Evolutionary conservation across 148 eudicot genomes (phyloP).

Genomic region (Diospyros lotus): DNA sequence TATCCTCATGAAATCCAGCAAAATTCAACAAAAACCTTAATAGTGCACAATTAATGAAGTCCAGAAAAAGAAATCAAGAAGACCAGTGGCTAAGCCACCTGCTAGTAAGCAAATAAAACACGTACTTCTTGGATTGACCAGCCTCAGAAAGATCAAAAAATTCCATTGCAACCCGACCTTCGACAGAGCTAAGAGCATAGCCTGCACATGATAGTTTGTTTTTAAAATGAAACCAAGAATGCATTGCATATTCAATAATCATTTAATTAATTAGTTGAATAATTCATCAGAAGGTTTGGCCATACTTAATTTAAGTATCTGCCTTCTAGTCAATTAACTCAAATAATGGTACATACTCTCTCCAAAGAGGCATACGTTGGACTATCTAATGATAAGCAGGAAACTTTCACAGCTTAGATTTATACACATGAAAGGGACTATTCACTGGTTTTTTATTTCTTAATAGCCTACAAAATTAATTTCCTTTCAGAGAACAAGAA

Average conservation of each 20-base stretch:
- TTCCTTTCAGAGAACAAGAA: background rate
- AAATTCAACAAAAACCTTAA: background rate
- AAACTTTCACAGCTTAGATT: background rate
- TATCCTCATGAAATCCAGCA: constrained; percentile 4
- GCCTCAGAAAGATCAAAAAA: constrained; percentile 89
- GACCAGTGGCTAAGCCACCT: background rate
- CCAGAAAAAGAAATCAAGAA: background rate
- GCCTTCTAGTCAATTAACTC: background rate
- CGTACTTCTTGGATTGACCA: constrained; percentile 91
- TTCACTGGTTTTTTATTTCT: background rate
- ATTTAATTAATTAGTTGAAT: background rate
- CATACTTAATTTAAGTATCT: background rate
- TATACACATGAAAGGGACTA: background rate
- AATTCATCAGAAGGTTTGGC: background rate
- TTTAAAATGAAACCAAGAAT: constrained; percentile 4
- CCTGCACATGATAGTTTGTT: constrained; percentile 42
- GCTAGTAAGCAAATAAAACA: constrained; percentile 7
- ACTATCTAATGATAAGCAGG: background rate
- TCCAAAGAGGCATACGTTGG: background rate
- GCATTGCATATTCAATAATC: background rate
- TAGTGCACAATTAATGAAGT: background rate
- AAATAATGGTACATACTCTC: background rate
- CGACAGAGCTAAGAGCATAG: constrained; percentile 96
- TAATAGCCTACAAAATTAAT: background rate
- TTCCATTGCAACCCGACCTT: constrained; percentile 98